phyloP scores from a whole-genome alignment of 805 yeast species.

The Lipomyces oligophaga region DNA sequence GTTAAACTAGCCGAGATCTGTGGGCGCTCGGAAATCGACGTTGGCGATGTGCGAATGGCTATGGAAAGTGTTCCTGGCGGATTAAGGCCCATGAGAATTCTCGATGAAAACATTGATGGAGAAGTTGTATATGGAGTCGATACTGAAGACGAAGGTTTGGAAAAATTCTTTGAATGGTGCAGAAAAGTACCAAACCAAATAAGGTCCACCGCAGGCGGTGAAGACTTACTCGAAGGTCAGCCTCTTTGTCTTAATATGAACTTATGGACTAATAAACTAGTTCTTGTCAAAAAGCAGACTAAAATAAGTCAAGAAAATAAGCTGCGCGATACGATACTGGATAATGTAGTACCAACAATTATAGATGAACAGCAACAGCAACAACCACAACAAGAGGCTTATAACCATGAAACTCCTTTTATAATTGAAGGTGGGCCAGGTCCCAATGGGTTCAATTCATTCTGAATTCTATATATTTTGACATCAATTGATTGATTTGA shows the following conservation, averaged over 20 bases:
- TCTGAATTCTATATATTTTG: not conserved
- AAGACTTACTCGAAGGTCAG: constrained; percentile 18
- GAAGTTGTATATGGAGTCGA: constrained; percentile 16
- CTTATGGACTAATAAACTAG: not conserved
- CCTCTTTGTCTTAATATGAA: not conserved
- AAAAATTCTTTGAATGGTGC: constrained; percentile 27
- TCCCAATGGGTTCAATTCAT: constrained; percentile 4
- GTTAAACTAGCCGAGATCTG: constrained; percentile 48
- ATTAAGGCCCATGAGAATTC: constrained; percentile 48
- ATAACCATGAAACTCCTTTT: not conserved
- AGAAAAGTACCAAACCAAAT: constrained; percentile 9
- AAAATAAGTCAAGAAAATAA: constrained; percentile 26
- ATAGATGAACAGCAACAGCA: constrained; percentile 1
- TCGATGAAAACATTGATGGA: constrained; percentile 21
- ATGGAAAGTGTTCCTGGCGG: constrained; percentile 55
- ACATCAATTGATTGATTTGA: no score
- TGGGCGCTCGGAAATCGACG: constrained; percentile 45
- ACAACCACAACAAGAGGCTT: constrained; percentile 3
- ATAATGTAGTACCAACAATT: constrained; percentile 1
- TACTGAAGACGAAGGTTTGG: constrained; percentile 23
- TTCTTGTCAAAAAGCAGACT: constrained; percentile 23
- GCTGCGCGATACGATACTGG: constrained; percentile 27
- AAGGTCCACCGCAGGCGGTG: constrained; percentile 13
- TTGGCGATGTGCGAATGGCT: constrained; percentile 72
- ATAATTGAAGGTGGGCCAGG: constrained; percentile 23